Conservation (phyloP, 108 stramenopile species). For the Skeletonema potamos region DNA sequence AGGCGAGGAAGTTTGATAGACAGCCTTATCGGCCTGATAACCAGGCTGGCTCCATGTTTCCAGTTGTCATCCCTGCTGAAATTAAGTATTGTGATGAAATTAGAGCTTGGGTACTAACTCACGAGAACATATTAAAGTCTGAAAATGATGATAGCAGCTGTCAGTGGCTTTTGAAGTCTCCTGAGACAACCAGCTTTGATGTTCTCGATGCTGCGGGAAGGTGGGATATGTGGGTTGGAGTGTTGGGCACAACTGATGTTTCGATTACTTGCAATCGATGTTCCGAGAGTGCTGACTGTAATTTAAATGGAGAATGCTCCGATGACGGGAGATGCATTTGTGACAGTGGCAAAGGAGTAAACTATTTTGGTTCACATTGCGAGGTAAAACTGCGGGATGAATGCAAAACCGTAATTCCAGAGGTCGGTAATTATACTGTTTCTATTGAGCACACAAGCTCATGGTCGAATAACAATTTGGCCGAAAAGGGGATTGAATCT, state of each 20-base stretch:
- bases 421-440: background rate
- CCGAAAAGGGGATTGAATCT: background rate
- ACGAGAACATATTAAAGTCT: background rate
- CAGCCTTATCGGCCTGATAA: background rate
- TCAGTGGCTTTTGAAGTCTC: background rate
- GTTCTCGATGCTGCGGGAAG: background rate
- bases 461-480: background rate
- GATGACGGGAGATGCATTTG: background rate
- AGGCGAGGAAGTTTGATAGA: background rate
- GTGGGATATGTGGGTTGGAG: slow-evolving; percentile 2
- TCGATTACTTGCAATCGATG: background rate
- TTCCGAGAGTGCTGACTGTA: background rate
- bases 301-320: background rate
- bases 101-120: slow-evolving; percentile 1
- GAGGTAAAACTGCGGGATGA: background rate
- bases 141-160: background rate
- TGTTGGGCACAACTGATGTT: background rate
- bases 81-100: slow-evolving; percentile 6
- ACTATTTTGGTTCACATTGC: background rate
- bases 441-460: background rate
- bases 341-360: background rate
- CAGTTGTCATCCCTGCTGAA: background rate
- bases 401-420: background rate
- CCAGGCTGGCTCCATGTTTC: background rate
- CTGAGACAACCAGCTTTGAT: background rate